Evolutionary conservation across 192 early-diverging fungal species (phyloP).

Genomic region (Backusella circina): DNA sequence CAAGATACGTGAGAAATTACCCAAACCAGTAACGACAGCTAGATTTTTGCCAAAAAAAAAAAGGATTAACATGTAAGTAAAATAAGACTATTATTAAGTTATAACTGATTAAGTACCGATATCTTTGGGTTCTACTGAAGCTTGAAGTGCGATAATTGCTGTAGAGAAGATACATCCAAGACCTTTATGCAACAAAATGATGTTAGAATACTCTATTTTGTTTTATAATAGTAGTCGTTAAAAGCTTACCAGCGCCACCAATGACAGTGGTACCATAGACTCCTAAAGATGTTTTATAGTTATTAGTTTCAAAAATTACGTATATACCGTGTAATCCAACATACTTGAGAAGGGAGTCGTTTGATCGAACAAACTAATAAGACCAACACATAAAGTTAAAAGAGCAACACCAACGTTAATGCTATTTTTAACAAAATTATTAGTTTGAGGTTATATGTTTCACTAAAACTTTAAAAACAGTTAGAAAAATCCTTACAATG

Average conservation of each 20-base stretch:
- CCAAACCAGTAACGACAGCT: constrained; percentile 33
- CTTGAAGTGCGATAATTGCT: constrained; percentile 34
- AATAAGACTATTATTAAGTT: not conserved
- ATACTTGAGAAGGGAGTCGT: constrained; percentile 18
- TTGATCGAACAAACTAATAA: constrained; percentile 59
- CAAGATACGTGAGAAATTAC: constrained; percentile 32
- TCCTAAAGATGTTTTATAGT: not conserved
- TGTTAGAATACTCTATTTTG: not conserved
- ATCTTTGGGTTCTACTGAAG: constrained; percentile 27
- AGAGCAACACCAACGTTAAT: constrained; percentile 54
- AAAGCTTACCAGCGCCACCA: constrained; percentile 11
- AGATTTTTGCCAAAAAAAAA: not conserved
- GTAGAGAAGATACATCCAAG: constrained; percentile 31
- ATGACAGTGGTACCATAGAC: constrained; percentile 27
- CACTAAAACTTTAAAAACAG: not conserved
- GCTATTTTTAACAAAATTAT: constrained; percentile 13
- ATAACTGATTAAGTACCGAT: constrained; percentile 15
- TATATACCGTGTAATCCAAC: not conserved
- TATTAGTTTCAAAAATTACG: not conserved
- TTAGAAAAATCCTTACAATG: constrained; percentile 12
- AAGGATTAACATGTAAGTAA: not conserved
- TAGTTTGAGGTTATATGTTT: not conserved
- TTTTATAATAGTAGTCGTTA: not conserved
- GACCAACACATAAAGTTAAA: constrained; percentile 57
- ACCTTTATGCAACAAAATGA: not conserved